Evolutionary conservation across 2,329 filamentous ascomycete genomes (phyloP).

Genomic region (Penicillium sp.): DNA sequence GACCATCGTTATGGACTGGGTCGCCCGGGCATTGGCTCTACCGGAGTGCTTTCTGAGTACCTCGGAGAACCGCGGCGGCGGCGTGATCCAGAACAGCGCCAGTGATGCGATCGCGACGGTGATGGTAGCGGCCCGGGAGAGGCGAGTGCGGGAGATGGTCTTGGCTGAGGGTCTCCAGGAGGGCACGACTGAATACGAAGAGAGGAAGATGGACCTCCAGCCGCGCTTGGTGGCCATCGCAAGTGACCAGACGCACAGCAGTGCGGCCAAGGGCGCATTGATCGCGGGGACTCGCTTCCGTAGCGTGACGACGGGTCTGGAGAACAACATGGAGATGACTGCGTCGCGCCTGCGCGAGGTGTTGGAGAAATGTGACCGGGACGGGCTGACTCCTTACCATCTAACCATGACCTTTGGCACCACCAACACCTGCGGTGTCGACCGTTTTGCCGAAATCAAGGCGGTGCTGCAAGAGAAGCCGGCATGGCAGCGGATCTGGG

Average conservation of each 20-base stretch:
- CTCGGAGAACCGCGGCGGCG: constrained; percentile 66
- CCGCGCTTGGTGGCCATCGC: constrained; percentile 76
- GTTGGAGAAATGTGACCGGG: constrained; percentile 63
- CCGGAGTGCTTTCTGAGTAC: constrained; percentile 72
- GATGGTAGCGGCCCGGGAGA: constrained; percentile 82
- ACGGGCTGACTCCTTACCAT: constrained; percentile 80
- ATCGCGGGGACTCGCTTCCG: constrained; percentile 82
- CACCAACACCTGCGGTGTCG: constrained; percentile 82
- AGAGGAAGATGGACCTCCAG: constrained; percentile 65
- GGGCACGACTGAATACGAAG: constrained; percentile 61
- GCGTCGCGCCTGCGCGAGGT: constrained; percentile 60
- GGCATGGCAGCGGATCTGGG: constrained; percentile 67
- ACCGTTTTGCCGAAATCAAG: constrained; percentile 72
- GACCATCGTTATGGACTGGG: constrained; percentile 89
- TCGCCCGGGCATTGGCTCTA: constrained; percentile 71
- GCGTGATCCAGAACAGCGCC: constrained; percentile 91
- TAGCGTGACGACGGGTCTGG: constrained; percentile 61
- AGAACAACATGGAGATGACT: constrained; percentile 68
- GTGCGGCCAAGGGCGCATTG: constrained; percentile 81
- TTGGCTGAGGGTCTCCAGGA: constrained; percentile 48
- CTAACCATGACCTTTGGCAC: constrained; percentile 81
- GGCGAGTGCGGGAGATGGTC: constrained; percentile 64
- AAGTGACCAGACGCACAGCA: constrained; percentile 76
- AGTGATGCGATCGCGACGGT: constrained; percentile 83
- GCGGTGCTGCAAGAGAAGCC: constrained; percentile 48